Percentiles rank a stretch among this genome's conserved stretches.
These are phyloP conservation scores for Leccinum longicurvipes DNA, from an alignment of 768 basidiomycete genomes.

Conservation along the genomic window DNA sequence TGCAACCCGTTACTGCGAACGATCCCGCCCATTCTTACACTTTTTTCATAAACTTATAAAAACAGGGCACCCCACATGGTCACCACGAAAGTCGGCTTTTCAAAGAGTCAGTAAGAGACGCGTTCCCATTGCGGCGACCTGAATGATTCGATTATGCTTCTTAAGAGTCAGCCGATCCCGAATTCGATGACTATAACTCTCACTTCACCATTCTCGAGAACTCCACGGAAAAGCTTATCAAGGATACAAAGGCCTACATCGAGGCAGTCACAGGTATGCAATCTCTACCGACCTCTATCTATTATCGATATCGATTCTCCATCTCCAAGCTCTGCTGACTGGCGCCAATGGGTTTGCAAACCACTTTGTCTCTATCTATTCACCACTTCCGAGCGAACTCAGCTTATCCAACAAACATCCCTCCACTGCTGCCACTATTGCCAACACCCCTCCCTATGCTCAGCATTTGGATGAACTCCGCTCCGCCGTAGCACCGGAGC, in stretches of 20 bases:
- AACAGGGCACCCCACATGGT: constrained; percentile 86
- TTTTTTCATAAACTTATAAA: constrained; percentile 9
- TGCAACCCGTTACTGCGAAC: constrained; percentile 1
- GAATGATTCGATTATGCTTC: constrained; percentile 3
- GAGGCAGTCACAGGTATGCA: constrained; percentile 70
- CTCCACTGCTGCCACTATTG: constrained; percentile 69
- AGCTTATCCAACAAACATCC: constrained; percentile 79
- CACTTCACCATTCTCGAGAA: constrained; percentile 76
- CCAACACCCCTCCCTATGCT: constrained; percentile 71
- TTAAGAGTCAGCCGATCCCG: constrained; percentile 76
- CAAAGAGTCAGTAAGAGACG: constrained; percentile 69
- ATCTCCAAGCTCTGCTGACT: constrained; percentile 56
- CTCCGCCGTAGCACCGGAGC: constrained; percentile 76
- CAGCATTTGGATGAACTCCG: constrained; percentile 79
- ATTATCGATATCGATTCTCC: constrained; percentile 2
- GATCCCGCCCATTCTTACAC: constrained; percentile 1
- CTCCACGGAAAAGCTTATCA: constrained; percentile 84
- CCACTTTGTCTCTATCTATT: constrained; percentile 62
- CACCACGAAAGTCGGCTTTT: constrained; percentile 83
- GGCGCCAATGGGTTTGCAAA: constrained; percentile 59
- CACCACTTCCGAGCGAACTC: constrained; percentile 71
- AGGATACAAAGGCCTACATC: constrained; percentile 85
- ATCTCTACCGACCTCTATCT: not conserved
- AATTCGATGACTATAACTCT: constrained; percentile 84
- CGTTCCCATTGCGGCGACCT: not conserved